phyloP scores from a whole-genome alignment of 78 protist species.

The Trichosphaerium sp. region DNA sequence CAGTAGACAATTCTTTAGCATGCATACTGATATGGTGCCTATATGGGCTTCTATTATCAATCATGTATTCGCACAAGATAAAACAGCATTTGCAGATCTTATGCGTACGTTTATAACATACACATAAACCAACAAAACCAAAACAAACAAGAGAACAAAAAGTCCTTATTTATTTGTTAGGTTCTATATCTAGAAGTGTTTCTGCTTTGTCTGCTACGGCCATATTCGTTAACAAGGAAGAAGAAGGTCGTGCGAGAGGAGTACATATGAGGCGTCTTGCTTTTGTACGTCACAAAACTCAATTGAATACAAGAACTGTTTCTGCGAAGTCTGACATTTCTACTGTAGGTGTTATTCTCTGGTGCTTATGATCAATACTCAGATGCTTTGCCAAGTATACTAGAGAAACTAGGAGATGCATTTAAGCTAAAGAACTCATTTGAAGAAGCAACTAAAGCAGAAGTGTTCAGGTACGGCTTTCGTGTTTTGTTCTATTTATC shows the following conservation, averaged over 20 bases:
- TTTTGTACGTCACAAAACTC: slow-evolving; percentile 19
- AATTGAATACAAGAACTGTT: too few relatives aligned
- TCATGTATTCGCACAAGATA: slow-evolving; percentile 25
- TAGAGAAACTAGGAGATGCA: slow-evolving; percentile 37
- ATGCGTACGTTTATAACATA: slow-evolving; percentile 1
- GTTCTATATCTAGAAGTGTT: too few relatives aligned
- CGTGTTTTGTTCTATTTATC: too few relatives aligned
- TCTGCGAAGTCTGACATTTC: too few relatives aligned
- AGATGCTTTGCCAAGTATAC: slow-evolving; percentile 6
- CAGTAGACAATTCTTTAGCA: slow-evolving; percentile 24
- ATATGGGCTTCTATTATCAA: slow-evolving; percentile 21
- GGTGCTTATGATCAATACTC: slow-evolving; percentile 32
- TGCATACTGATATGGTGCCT: slow-evolving; percentile 19
- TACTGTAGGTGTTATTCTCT: too few relatives aligned
- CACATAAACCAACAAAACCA: slow-evolving; percentile 18
- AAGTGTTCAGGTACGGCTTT: slow-evolving; percentile 32
- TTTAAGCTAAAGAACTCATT: slow-evolving; percentile 33
- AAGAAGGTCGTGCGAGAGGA: slow-evolving; percentile 13
- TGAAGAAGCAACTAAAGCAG: slow-evolving; percentile 8
- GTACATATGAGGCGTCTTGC: slow-evolving; percentile 28
- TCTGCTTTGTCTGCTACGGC: too few relatives aligned
- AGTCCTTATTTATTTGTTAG: too few relatives aligned
- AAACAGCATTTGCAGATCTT: slow-evolving; percentile 34
- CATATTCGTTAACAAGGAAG: slow-evolving; percentile 29
- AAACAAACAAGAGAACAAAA: neutral